Evolutionary conservation across 176 grass and related monocot species (phyloP), one percentile per base, ranked within the genome.

Genomic region (Bromus sterilis): DNA sequence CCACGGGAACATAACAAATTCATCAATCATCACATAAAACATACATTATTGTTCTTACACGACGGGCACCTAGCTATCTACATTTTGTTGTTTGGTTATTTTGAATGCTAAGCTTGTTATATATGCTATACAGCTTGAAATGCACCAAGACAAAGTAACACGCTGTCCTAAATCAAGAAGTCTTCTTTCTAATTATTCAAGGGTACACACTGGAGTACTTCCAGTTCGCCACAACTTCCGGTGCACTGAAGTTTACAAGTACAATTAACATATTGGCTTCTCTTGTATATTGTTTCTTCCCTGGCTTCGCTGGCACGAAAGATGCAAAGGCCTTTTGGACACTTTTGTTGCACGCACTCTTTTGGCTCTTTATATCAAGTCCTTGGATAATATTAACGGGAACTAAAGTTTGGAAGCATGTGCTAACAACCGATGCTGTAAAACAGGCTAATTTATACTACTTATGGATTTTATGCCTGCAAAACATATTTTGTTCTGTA

Each of bases 71-170:
- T 9, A 3, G 30, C 13, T 32, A 63, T 13, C 18, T 20, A 13
- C 42, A 20, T 33, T 21, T 20, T 57, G 23, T 66, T 49, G 0
- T 49, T 5, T 0, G 16, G 7, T 1, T 79, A 75, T 84, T 48
- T 30, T 60, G 13, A 3, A 56, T 18, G 9, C 30, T 23, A 61
- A 75, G 30, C 25, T 26, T 63, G 30, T 4, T 16, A 71, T 77
- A 9, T 16, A 71, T 77, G 78, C 21, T 56, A 71, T 77, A 89
- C 71, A 85, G 71, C 87, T 48, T 7, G 71, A 80, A 43, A 63
- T 29, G 71, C 62, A 64, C 76, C 71, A 34, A 5, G 77, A 76
- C 82, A 85, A 85, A 55, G 35, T 63, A 78, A 85, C 82, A 89
- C 62, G 42, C 82, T 85, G 87, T 85, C 77, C 35, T 15, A 61